These are phyloP conservation scores for Geosmithia flava DNA, from an alignment of 2,329 filamentous ascomycete species.

Conservation along the genomic window DNA sequence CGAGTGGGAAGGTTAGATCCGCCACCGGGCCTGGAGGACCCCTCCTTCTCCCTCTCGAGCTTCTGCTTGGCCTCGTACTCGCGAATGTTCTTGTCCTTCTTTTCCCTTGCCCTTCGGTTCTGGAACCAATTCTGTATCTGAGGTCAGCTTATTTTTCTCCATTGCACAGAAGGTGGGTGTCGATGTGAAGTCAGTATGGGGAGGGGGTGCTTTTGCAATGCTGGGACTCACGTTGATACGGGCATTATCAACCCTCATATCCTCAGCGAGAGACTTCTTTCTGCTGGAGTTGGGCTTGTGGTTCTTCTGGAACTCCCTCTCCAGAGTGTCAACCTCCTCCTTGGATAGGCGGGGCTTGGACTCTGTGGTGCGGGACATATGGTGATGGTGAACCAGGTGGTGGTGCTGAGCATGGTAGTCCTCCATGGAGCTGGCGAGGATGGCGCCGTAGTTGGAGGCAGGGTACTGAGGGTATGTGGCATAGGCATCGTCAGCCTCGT, in stretches of 20 bases:
- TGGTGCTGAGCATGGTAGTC: slow-evolving; percentile 21
- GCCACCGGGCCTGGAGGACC: slow-evolving; percentile 7
- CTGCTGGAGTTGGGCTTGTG: slow-evolving; percentile 50
- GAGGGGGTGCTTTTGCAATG: neutral
- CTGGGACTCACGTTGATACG: slow-evolving; percentile 44
- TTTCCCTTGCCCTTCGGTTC: slow-evolving; percentile 51
- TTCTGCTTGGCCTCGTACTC: slow-evolving; percentile 25
- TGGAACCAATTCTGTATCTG: slow-evolving; percentile 53
- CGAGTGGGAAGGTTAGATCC: slow-evolving; percentile 15
- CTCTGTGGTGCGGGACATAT: slow-evolving; percentile 27
- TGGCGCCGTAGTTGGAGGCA: slow-evolving; percentile 15
- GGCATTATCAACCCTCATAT: slow-evolving; percentile 49
- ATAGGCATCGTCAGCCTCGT: slow-evolving; percentile 5
- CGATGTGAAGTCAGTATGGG: slow-evolving; percentile 18
- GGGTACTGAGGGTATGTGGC: slow-evolving; percentile 9
- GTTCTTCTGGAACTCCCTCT: slow-evolving; percentile 50
- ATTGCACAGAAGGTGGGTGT: no score
- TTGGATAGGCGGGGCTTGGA: slow-evolving; percentile 43
- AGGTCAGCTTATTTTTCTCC: no score
- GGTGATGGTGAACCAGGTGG: slow-evolving; percentile 21
- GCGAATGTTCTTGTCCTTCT: slow-evolving; percentile 46
- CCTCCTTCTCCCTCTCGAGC: slow-evolving; percentile 18
- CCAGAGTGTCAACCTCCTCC: slow-evolving; percentile 45
- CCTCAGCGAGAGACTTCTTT: slow-evolving; percentile 48
- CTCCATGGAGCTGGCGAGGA: slow-evolving; percentile 25